Evolutionary conservation across 78 protist genomes (phyloP), one percentile per base, ranked within the genome.

Genomic region (Dictyostelium purpureum): DNA sequence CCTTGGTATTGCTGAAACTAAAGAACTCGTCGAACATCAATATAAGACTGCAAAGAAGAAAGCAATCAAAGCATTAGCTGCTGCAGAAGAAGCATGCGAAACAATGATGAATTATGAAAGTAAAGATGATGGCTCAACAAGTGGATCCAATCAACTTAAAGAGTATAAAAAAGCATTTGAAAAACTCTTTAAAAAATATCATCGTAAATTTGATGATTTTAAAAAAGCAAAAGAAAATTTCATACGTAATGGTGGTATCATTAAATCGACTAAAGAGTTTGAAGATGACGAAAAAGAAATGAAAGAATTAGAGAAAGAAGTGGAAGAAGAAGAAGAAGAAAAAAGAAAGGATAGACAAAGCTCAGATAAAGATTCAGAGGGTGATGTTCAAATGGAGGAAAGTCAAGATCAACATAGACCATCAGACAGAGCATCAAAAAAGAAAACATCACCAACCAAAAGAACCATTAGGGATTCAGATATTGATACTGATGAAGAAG

Each of bases 241-340:
- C 10, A 45, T 73, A 24, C 77, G 38, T 33, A 40, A 38, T n/a
- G 89, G 89, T 69, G 89, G 89, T 38, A 16, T 37, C 12, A 81
- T 81, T 51, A 67, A 16, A 21, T n/a, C 71, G 33, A 63, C 69
- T n/a, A 59, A 59, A 18, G 38, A 28, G 38, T 26, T 35, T 2
- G 14, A 67, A 19, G 6, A 38, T 18, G 75, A 28, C 42, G 69
- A 24, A 16, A 19, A 49, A 9, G 75, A 26, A 59, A 26, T 28
- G 10, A 16, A n/a, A 24, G 43, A 16, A 63, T 21, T 11, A 28
- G 70, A 61, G 24, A 57, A 57, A 57, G 66, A 57, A 9, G 26
- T 57, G 66, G 66, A 57, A 57, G 26, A 42, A 19, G n/a, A 18
- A 6, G 79, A 37, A 40, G 38, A 75, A 51, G 14, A 74, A 11